These are phyloP conservation scores for Claviceps sp. DNA, from an alignment of 2,329 filamentous ascomycete genomes.

Conservation along the genomic window DNA sequence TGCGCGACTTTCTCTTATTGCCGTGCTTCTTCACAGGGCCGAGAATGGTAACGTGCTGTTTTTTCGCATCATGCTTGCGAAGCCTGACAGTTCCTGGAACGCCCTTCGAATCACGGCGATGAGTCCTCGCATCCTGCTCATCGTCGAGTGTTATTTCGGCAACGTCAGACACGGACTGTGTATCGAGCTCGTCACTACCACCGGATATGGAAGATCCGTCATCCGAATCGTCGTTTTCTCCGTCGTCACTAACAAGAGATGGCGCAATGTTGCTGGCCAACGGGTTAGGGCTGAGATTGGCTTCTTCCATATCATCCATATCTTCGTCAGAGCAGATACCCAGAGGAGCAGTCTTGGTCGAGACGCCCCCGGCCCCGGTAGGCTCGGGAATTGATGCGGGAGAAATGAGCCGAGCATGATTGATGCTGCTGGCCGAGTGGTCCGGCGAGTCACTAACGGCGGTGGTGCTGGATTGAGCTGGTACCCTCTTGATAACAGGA, in stretches of 20 bases:
- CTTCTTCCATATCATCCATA: conserved; percentile 36
- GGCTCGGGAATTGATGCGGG: conserved; percentile 24
- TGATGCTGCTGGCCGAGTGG: conserved; percentile 46
- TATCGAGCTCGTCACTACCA: conserved; percentile 40
- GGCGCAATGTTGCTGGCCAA: conserved; percentile 63
- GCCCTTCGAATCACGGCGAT: conserved; percentile 30
- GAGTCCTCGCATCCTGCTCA: conserved; percentile 33
- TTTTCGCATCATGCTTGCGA: conserved; percentile 39
- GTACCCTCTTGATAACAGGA: conserved; percentile 42
- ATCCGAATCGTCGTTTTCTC: conserved; percentile 63
- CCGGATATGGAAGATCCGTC: conserved; percentile 48
- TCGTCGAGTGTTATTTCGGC: conserved; percentile 50
- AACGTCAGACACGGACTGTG: conserved; percentile 46
- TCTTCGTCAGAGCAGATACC: conserved; percentile 28
- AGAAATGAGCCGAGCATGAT: conserved; percentile 26
- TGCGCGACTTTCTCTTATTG: conserved; percentile 16
- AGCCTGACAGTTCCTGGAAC: conserved; percentile 33
- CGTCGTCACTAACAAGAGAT: conserved; percentile 68
- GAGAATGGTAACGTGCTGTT: conserved; percentile 38
- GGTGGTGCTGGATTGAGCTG: conserved; percentile 38
- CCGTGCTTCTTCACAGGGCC: conserved; percentile 32
- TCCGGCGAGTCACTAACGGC: conserved; percentile 27
- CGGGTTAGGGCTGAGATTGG: conserved; percentile 55
- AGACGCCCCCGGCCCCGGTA: conserved; percentile 8
- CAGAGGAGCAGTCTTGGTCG: conserved; percentile 11